These are phyloP conservation scores for Aaosphaeria pasadenensis DNA, from an alignment of 2,329 filamentous ascomycete species.

Conservation along the genomic window DNA sequence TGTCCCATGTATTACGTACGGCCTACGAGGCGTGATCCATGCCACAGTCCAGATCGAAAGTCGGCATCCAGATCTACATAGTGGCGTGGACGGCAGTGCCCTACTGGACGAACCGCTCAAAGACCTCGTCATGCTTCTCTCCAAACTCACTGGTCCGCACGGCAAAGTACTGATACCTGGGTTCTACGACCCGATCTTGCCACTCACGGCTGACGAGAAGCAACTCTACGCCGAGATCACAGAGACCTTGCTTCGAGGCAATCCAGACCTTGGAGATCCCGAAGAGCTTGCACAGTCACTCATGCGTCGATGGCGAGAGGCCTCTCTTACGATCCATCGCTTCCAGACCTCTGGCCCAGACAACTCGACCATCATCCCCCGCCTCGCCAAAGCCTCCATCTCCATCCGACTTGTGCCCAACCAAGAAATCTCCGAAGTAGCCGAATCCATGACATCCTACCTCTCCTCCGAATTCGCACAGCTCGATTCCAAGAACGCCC, in stretches of 20 bases:
- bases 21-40: conserved; percentile 88
- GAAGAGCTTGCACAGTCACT: conserved; percentile 76
- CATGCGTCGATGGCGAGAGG: conserved; percentile 93
- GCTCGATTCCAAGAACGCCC: conserved; percentile 75
- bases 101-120: conserved; percentile 89
- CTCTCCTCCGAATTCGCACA: conserved; percentile 68
- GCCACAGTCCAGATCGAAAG: conserved; percentile 88
- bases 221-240: conserved; percentile 82
- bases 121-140: conserved; percentile 79
- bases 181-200: conserved; percentile 83
- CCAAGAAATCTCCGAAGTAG: conserved; percentile 79
- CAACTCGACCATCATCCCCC: conserved; percentile 87
- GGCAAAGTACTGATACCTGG: conserved; percentile 81
- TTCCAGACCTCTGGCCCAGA: conserved; percentile 87
- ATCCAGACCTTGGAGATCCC: conserved; percentile 61
- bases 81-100: conserved; percentile 91
- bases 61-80: conserved; percentile 83
- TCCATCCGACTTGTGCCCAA: conserved; percentile 92
- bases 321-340: conserved; percentile 88
- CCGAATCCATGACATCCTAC: conserved; percentile 63
- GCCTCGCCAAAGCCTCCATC: conserved; percentile 81
- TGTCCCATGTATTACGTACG: conserved; percentile 92
- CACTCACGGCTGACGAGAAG: conserved; percentile 72
- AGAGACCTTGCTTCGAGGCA: conserved; percentile 68
- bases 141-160: conserved; percentile 74